phyloP scores from a whole-genome alignment of 176 grass and related monocot species.

The Pontederia paniculata region DNA sequence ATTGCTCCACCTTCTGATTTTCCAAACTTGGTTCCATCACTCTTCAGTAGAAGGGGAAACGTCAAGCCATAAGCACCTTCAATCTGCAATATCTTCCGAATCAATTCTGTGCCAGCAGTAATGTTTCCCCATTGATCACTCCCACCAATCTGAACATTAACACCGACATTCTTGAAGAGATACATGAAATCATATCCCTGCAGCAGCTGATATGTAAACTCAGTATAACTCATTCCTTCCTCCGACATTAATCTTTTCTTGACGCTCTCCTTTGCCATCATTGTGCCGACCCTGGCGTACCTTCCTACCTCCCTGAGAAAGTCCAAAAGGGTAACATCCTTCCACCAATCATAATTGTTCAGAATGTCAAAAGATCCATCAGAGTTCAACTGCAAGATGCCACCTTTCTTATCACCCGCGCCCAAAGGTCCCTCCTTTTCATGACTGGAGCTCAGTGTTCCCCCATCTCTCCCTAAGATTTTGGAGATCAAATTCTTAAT shows the following conservation, averaged over 20 bases:
- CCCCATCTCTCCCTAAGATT: conserved; percentile 29
- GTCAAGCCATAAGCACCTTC: conserved; percentile 81
- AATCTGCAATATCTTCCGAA: conserved; percentile 81
- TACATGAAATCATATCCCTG: conserved; percentile 90
- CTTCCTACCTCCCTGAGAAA: conserved; percentile 82
- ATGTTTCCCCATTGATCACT: conserved; percentile 99
- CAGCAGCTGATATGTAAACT: conserved; percentile 96
- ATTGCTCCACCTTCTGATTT: conserved; percentile 85
- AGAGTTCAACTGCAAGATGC: not conserved
- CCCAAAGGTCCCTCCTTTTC: conserved; percentile 3
- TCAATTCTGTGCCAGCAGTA: conserved; percentile 66
- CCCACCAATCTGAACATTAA: conserved; percentile 92
- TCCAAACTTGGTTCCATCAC: conserved; percentile 82
- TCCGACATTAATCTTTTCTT: conserved; percentile 78
- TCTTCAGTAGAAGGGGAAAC: conserved; percentile 85
- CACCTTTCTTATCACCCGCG: conserved; percentile 10
- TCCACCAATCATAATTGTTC: conserved; percentile 98
- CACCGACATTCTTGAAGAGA: conserved; percentile 77
- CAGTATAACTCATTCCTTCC: conserved; percentile 93
- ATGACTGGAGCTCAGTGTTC: not conserved
- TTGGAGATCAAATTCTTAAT: conserved; percentile 50
- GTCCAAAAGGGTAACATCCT: conserved; percentile 71
- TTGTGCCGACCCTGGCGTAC: conserved; percentile 65
- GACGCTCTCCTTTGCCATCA: conserved; percentile 94
- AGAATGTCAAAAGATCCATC: conserved; percentile 65